Evolutionary conservation across 2,329 filamentous ascomycete species (phyloP), one percentile per base, ranked within the genome.

Genomic region (Penicillium brasilianum): DNA sequence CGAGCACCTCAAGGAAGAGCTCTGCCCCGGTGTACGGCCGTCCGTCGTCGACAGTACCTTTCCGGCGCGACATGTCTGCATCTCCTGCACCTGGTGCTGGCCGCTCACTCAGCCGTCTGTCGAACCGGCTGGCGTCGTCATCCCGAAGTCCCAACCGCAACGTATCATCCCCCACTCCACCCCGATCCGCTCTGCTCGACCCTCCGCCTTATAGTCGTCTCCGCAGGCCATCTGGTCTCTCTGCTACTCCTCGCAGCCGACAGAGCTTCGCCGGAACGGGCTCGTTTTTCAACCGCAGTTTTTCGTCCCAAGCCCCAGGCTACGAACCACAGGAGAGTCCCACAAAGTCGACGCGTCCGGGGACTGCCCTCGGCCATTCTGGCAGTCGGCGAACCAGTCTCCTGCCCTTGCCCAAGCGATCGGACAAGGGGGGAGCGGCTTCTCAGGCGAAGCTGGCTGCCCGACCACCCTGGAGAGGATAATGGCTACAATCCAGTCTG

Each of bases 1-100:
- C 87, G 0, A 87, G 84, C 63, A 83, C 86, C 0, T 85, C 74
- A 59, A 70, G 75, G 54, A 80, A 78, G 50, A 68, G 69, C 39
- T 74, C 73, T 10, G 66, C 71, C 13, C 68, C 71, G 14, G 57
- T 67, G 66, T 58, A 67, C 69, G 52, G 66, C 78, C 71, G 78
- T 50, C 76, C 78, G 6, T 72, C 75, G 11, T 81, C 79, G 5
- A 76, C 76, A 2, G 67, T 82, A 10, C 76, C 80, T 2, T 72
- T 79, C 41, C 76, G 77, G 55, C 77, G 80, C 18, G 77, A 81
- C 30, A 69, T 74, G 14, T 78, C 79, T 34, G 72, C 74, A 5
- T 80, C 78, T 34, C 79, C 80, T 3, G 74, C 69, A 2, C 72
- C 76, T 3, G 62, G 65, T 14, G 52, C 60, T 9, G 57, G 60